Evolutionary conservation across 2,329 filamentous ascomycete species (phyloP).

Genomic region (Didymella pomorum): DNA sequence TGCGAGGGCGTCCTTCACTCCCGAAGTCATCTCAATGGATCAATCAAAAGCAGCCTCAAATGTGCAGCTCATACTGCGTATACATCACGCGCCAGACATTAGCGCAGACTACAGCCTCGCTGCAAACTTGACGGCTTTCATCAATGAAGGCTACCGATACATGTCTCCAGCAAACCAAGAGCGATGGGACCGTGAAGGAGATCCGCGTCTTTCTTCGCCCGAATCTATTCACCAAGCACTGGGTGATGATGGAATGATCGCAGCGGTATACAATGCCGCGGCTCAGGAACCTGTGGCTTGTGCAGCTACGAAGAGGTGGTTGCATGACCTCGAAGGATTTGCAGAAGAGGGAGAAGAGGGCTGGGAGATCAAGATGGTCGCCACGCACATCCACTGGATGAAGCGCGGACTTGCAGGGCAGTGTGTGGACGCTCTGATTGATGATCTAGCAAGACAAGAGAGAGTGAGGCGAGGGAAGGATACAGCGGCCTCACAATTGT

Average conservation of each 20-base stretch:
- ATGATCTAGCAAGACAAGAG: slow-evolving; percentile 5
- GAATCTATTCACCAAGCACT: background rate
- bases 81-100: background rate
- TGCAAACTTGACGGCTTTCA: background rate
- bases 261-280: background rate
- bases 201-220: background rate
- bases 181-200: background rate
- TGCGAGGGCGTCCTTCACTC: background rate
- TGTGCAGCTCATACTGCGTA: background rate
- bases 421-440: slow-evolving; percentile 15
- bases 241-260: background rate
- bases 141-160: background rate
- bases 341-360: slow-evolving; percentile 7
- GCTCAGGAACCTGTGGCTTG: background rate
- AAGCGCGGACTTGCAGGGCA: slow-evolving; percentile 13
- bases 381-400: slow-evolving; percentile 16
- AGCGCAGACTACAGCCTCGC: background rate
- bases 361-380: slow-evolving; percentile 23
- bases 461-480: background rate
- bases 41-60: background rate
- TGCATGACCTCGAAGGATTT: background rate
- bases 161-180: background rate
- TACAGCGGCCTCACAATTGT: background rate
- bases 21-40: background rate
- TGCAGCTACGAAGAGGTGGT: background rate